Conservation (phyloP, 2,329 filamentous ascomycete species). For the Colletotrichum gloeosporioides region DNA sequence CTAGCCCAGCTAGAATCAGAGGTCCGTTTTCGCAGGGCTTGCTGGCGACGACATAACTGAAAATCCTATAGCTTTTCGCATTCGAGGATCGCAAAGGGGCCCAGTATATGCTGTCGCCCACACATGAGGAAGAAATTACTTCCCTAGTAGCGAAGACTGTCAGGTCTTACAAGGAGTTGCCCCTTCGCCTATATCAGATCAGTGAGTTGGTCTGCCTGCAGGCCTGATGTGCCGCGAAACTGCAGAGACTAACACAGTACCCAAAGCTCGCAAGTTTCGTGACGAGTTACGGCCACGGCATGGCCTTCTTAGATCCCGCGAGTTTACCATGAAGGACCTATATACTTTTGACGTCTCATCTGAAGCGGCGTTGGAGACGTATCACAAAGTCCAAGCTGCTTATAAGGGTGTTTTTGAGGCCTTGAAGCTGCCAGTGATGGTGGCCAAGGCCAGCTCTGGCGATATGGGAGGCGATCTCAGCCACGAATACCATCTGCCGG, state of each 20-base stretch:
- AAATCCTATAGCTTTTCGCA: slow-evolving; percentile 69
- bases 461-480: slow-evolving; percentile 93
- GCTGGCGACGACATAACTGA: slow-evolving; percentile 21
- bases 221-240: background rate
- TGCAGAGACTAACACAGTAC: background rate
- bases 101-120: slow-evolving; percentile 82
- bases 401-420: slow-evolving; percentile 83
- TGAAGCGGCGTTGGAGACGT: slow-evolving; percentile 78
- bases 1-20: slow-evolving; percentile 76
- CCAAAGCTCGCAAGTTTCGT: slow-evolving; percentile 85
- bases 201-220: slow-evolving; percentile 53
- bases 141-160: slow-evolving; percentile 74
- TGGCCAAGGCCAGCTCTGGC: slow-evolving; percentile 92
- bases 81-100: slow-evolving; percentile 80
- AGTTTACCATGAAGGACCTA: slow-evolving; percentile 98
- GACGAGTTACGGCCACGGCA: slow-evolving; percentile 91
- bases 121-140: slow-evolving; percentile 97
- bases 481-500: slow-evolving; percentile 92
- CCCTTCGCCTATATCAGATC: slow-evolving; percentile 89
- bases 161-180: slow-evolving; percentile 85
- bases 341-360: slow-evolving; percentile 87
- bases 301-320: slow-evolving; percentile 83
- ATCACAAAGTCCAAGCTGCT: slow-evolving; percentile 72
- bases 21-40: slow-evolving; percentile 46
- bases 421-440: slow-evolving; percentile 80